Conservation (phyloP, 1,284 basidiomycete species). For the Veloporphyrellus conicus region DNA sequence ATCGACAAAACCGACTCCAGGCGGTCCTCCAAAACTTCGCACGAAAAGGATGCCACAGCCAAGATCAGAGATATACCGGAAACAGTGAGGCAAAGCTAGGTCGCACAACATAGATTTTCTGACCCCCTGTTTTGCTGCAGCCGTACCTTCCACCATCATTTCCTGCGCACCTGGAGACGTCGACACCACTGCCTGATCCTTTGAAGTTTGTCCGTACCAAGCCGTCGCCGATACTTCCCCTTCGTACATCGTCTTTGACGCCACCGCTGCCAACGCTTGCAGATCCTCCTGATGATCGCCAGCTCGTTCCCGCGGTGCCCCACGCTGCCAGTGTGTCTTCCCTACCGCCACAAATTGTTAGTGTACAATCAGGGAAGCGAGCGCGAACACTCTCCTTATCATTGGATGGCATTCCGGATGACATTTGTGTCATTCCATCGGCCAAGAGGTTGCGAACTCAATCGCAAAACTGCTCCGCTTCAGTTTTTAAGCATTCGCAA, state of each 20-base stretch:
- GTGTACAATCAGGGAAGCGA: conserved; percentile 18
- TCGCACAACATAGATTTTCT: conserved; percentile 9
- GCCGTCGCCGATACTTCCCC: conserved; percentile 28
- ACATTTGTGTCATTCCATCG: conserved; percentile 9
- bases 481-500: not conserved
- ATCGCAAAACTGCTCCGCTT: conserved; percentile 2
- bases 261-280: conserved; percentile 16
- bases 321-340: conserved; percentile 13
- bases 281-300: conserved; percentile 14
- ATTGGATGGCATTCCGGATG: conserved; percentile 2
- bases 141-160: conserved; percentile 33
- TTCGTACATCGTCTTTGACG: conserved; percentile 15
- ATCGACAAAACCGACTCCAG: not conserved
- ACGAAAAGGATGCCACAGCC: conserved; percentile 5
- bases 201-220: conserved; percentile 20
- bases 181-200: conserved; percentile 24
- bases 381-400: conserved; percentile 10
- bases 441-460: conserved; percentile 18
- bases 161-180: conserved; percentile 28
- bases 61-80: conserved; percentile 31
- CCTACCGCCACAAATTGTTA: conserved; percentile 10
- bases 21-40: conserved; percentile 1
- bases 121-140: conserved; percentile 18
- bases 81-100: conserved; percentile 22
- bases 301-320: not conserved